Base-by-base conservation (phyloP, 257 asterid genomes). In the Anisodus acutangulus region DNA sequence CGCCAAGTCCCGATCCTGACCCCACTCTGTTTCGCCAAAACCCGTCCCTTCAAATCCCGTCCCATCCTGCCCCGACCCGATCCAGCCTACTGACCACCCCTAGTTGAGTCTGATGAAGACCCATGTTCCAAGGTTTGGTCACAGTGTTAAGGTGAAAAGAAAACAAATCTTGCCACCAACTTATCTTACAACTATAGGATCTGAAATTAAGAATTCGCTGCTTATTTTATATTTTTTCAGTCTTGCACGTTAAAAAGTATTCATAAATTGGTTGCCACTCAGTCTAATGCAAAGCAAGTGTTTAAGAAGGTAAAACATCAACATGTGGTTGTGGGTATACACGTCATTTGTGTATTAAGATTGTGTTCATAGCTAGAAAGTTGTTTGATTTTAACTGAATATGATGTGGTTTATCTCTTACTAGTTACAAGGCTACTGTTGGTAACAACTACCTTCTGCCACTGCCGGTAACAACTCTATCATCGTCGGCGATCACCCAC, bases 91-190 rank as follows among this genome's bases (percentile, higher is more conserved):
- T 0, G 26, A 22, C 26, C 26, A 22, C 26, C 26, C 26, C 26
- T 22, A 22, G 26, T 22, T 22, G 55, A 43, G 9, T 70, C 79
- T 59, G 31, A 59, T 19, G 13, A 19, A 62, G 39, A 22, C 66
- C 35, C 81, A 49, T n/a, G 11, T 74, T 74, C 81, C 81, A 76
- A 51, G 41, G 45, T 47, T 72, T 72, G 12, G 81, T 76, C 63
- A 7, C 45, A 22, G 51, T 51, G 13, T 7, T 76, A 6, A 4
- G 6, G 62, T 49, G 45, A 49, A 74, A 74, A 68, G 5, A 11
- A 19, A 47, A 49, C 63, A 76, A 0, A 5, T 47, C 80, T 45
- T 4, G 41, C 80, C 35, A 19, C 60, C 60, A 72, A 47, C 60
- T 72, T 74, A 22, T 9, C 43, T 41, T 16, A 70, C 7, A 68